Evolutionary conservation across 2,329 filamentous ascomycete species (phyloP).

Genomic region (Davidsoniella australis): DNA sequence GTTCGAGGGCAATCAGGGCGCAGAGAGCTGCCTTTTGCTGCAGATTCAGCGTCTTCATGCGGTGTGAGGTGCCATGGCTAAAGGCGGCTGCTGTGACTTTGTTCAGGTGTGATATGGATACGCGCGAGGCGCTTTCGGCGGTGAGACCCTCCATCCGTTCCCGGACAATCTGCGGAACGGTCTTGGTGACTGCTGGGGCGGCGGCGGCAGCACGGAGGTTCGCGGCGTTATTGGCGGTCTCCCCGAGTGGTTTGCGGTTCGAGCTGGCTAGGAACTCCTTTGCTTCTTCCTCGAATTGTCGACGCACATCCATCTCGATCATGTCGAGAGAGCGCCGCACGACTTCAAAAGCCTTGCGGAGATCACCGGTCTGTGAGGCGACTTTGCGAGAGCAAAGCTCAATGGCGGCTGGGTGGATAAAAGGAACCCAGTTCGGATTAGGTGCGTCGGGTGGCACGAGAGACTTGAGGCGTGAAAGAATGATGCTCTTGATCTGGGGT

Average conservation of each 20-base stretch:
- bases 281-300: constrained; percentile 49
- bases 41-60: constrained; percentile 74
- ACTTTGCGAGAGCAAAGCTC: constrained; percentile 91
- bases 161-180: constrained; percentile 29
- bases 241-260: constrained; percentile 59
- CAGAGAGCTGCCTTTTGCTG: constrained; percentile 95
- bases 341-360: constrained; percentile 91
- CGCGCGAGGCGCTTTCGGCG: constrained; percentile 65
- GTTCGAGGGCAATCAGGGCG: constrained; percentile 73
- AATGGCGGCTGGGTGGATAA: constrained; percentile 85
- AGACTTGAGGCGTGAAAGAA: constrained; percentile 65
- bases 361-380: constrained; percentile 78
- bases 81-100: constrained; percentile 81
- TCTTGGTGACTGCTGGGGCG: constrained; percentile 20
- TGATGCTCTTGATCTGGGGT: constrained; percentile 69
- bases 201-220: constrained; percentile 22
- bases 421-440: constrained; percentile 50
- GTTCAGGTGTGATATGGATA: constrained; percentile 78
- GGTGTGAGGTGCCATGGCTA: constrained; percentile 70
- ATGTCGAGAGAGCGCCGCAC: constrained; percentile 78
- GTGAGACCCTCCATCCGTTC: constrained; percentile 47
- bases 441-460: constrained; percentile 43
- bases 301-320: constrained; percentile 67
- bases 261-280: constrained; percentile 44
- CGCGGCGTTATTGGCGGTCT: constrained; percentile 37